These are phyloP conservation scores for Saccharomyces hybrid DNA, from an alignment of 1,139 yeast species.

Conservation along the genomic window DNA sequence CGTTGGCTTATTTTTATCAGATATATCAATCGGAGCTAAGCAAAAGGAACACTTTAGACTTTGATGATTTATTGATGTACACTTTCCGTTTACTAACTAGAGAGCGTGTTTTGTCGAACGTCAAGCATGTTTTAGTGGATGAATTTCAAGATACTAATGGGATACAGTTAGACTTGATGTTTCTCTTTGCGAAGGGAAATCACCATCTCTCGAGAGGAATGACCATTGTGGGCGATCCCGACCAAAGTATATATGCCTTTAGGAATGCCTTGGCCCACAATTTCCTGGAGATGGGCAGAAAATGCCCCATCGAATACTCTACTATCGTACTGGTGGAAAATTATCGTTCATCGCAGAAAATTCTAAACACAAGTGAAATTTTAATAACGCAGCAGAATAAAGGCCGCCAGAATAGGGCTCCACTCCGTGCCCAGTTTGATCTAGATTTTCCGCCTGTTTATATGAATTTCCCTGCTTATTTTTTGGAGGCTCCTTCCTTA, in stretches of 20 bases:
- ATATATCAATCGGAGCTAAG: slow-evolving; percentile 46
- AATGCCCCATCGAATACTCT: slow-evolving; percentile 35
- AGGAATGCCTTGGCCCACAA: slow-evolving; percentile 71
- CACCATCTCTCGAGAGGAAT: slow-evolving; percentile 39
- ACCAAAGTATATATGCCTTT: slow-evolving; percentile 87
- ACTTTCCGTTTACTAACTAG: slow-evolving; percentile 44
- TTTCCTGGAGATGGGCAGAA: slow-evolving; percentile 49
- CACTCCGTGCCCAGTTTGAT: slow-evolving; percentile 40
- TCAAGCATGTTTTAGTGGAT: slow-evolving; percentile 75
- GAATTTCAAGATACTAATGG: slow-evolving; percentile 90
- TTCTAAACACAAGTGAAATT: slow-evolving; percentile 55
- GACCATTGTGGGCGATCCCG: slow-evolving; percentile 93
- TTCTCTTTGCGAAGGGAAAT: slow-evolving; percentile 43
- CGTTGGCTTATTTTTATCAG: slow-evolving; percentile 37
- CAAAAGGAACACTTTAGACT: slow-evolving; percentile 47
- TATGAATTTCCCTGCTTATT: slow-evolving; percentile 35
- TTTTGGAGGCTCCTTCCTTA: slow-evolving; percentile 51
- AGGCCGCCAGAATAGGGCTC: slow-evolving; percentile 36
- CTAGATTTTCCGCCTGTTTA: slow-evolving; percentile 44
- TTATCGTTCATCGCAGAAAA: slow-evolving; percentile 69
- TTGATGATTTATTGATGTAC: slow-evolving; percentile 69
- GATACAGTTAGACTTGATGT: slow-evolving; percentile 64
- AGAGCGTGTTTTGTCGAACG: slow-evolving; percentile 40
- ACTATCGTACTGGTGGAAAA: slow-evolving; percentile 53
- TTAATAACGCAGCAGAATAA: slow-evolving; percentile 56